Conservation (phyloP, 2,329 filamentous ascomycete species). For the Diaporthe sp. region DNA sequence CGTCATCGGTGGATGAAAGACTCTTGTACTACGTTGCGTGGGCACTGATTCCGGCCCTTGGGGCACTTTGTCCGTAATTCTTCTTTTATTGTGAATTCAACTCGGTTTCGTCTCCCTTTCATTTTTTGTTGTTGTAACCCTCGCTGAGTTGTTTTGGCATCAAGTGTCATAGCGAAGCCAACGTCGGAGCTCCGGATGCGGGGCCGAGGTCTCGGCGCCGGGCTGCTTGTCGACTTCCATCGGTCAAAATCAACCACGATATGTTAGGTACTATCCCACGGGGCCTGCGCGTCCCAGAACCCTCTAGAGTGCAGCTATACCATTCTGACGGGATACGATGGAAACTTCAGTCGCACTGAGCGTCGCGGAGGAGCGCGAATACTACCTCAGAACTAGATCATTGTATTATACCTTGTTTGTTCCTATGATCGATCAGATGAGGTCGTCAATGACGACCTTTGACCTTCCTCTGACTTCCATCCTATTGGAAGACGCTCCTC, state of each 20-base stretch:
- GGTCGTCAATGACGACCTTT: not conserved
- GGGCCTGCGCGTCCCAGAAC: not conserved
- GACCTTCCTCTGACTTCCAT: not conserved
- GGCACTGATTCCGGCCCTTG: not conserved
- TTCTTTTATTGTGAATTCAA: not conserved
- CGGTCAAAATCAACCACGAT: not conserved
- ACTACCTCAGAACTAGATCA: not conserved
- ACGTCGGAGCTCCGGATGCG: not conserved
- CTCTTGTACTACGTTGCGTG: not conserved
- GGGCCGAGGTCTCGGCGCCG: not conserved
- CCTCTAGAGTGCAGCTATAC: too few species aligned
- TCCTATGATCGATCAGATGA: not conserved
- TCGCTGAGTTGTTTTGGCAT: not conserved
- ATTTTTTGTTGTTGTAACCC: accelerated
- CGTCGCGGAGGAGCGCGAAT: too few species aligned
- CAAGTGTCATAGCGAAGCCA: too few species aligned
- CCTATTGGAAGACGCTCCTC: not conserved
- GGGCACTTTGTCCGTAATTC: too few species aligned
- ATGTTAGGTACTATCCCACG: too few species aligned
- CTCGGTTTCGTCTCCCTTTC: not conserved
- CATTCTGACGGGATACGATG: too few species aligned
- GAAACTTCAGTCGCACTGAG: too few species aligned
- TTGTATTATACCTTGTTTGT: not conserved
- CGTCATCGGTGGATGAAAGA: not conserved
- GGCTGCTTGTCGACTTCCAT: not conserved